phyloP scores from a whole-genome alignment of 1,139 yeast genomes.

The Hyphopichia wangnamkhiaoensis region DNA sequence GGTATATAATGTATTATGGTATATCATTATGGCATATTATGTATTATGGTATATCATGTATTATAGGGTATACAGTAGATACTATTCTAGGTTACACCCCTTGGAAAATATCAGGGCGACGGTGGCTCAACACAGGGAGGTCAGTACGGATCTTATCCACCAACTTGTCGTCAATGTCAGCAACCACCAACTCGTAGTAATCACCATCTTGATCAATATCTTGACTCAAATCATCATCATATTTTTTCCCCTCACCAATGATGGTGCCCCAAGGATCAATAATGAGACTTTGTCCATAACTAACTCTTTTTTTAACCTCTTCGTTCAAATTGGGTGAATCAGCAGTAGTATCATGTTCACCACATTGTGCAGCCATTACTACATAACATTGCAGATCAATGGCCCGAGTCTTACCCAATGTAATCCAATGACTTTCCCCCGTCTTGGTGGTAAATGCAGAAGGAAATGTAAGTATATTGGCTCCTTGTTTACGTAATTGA shows the following conservation, averaged over 20 bases:
- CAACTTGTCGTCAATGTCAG: constrained; percentile 63
- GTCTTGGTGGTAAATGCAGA: constrained; percentile 92
- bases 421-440: constrained; percentile 89
- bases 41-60: too few species aligned
- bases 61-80: too few species aligned
- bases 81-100: not conserved
- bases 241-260: constrained; percentile 53
- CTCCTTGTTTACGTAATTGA: constrained; percentile 66
- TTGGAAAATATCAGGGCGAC: constrained; percentile 58
- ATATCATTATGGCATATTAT: too few species aligned
- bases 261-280: constrained; percentile 92
- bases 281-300: constrained; percentile 85
- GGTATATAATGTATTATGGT: too few species aligned
- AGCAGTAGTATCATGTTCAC: constrained; percentile 60
- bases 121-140: constrained; percentile 76
- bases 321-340: constrained; percentile 27
- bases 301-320: constrained; percentile 36
- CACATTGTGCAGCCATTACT: constrained; percentile 89
- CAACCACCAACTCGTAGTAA: constrained; percentile 55
- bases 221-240: constrained; percentile 22
- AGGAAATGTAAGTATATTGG: constrained; percentile 77
- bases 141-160: constrained; percentile 54
- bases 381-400: constrained; percentile 86
- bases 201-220: constrained; percentile 47
- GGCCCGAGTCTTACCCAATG: constrained; percentile 79